Conservation (phyloP, 352 stramenopile genomes). For the Pythium aphanidermatum region DNA sequence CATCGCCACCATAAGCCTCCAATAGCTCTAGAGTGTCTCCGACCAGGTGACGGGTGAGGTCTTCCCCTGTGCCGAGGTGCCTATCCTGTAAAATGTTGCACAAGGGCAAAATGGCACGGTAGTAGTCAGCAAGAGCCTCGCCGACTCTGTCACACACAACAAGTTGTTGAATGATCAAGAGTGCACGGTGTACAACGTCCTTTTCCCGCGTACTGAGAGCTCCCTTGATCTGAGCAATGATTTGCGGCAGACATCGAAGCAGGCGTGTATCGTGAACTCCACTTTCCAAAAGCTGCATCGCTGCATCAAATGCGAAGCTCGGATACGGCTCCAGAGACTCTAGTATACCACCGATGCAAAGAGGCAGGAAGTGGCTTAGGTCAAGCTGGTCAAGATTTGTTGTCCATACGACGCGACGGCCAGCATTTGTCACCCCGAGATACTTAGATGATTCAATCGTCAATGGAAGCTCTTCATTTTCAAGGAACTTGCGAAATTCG, state of each 20-base stretch:
- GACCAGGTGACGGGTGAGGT: slow-evolving; percentile 47
- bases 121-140: slow-evolving; percentile 54
- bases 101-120: slow-evolving; percentile 64
- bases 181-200: slow-evolving; percentile 52
- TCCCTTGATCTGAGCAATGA: slow-evolving; percentile 58
- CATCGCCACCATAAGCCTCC: slow-evolving; percentile 61
- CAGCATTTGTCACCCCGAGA: slow-evolving; percentile 12
- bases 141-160: slow-evolving; percentile 65
- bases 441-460: slow-evolving; percentile 33
- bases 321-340: slow-evolving; percentile 68
- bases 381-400: slow-evolving; percentile 51
- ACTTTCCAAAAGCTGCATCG: slow-evolving; percentile 57
- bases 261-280: slow-evolving; percentile 40
- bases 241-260: slow-evolving; percentile 40
- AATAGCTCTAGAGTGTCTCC: slow-evolving; percentile 64
- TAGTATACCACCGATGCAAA: slow-evolving; percentile 71
- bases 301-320: slow-evolving; percentile 61
- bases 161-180: slow-evolving; percentile 70
- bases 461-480: slow-evolving; percentile 60
- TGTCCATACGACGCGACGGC: slow-evolving; percentile 52
- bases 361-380: slow-evolving; percentile 57
- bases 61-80: slow-evolving; percentile 62
- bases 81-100: slow-evolving; percentile 82
- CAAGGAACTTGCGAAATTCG: slow-evolving; percentile 69
- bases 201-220: slow-evolving; percentile 62